phyloP scores from a whole-genome alignment of 805 yeast genomes.

The Nakazawaea laoshanensis region DNA sequence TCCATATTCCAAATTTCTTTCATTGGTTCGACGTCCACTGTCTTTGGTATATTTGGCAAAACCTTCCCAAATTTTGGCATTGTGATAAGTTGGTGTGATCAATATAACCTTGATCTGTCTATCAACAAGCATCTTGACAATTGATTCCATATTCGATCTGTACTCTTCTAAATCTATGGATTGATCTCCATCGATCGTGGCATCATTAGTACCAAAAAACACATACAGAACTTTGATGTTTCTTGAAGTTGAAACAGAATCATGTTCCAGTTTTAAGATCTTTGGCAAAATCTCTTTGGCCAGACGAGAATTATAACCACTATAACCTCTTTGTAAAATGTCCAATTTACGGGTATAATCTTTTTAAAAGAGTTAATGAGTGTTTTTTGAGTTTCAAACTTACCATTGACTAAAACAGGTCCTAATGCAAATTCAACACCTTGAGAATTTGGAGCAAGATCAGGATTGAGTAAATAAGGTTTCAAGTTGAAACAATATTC shows the following conservation, averaged over 20 bases:
- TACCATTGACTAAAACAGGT: constrained; percentile 18
- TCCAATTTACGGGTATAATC: constrained; percentile 54
- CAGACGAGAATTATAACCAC: constrained; percentile 68
- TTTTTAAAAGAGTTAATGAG: too few species aligned
- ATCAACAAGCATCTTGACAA: constrained; percentile 31
- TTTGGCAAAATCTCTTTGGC: constrained; percentile 40
- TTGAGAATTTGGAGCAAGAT: constrained; percentile 1
- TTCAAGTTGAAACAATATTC: constrained; percentile 37
- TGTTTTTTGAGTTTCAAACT: not conserved
- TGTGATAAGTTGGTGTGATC: constrained; percentile 56
- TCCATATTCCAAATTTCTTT: constrained; percentile 37
- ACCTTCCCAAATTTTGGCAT: constrained; percentile 31
- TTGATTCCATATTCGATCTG: constrained; percentile 31
- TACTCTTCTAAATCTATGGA: constrained; percentile 48
- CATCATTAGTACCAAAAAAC: constrained; percentile 81
- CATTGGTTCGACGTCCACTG: constrained; percentile 36
- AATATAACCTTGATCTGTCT: constrained; percentile 46
- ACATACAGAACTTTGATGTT: constrained; percentile 37
- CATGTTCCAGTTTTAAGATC: constrained; percentile 41
- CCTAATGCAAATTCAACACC: constrained; percentile 30
- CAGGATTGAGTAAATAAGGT: constrained; percentile 15
- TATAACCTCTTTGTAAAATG: constrained; percentile 63
- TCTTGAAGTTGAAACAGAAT: constrained; percentile 19
- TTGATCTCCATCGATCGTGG: constrained; percentile 35
- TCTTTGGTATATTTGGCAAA: constrained; percentile 20